Evolutionary conservation across 192 early-diverging fungal species (phyloP).

Genomic region (Mortierella antarctica): DNA sequence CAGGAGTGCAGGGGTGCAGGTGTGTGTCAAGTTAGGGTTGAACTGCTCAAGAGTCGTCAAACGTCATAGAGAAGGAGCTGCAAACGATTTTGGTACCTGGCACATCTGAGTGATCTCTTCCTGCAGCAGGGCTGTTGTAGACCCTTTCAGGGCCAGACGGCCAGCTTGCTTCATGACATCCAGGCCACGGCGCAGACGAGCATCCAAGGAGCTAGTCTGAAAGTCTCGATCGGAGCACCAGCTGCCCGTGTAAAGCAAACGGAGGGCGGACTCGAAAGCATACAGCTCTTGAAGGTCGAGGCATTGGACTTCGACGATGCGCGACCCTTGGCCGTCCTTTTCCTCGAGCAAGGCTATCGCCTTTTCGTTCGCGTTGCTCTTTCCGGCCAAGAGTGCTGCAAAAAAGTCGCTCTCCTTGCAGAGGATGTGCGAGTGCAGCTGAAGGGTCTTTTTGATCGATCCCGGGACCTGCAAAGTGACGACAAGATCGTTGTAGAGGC

Average conservation of each 20-base stretch:
- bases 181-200: constrained; percentile 44
- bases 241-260: constrained; percentile 41
- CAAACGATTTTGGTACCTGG: constrained; percentile 13
- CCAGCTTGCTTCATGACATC: constrained; percentile 42
- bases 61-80: too few relatives aligned
- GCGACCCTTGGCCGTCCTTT: constrained; percentile 13
- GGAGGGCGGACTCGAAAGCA: constrained; percentile 41
- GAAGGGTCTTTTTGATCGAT: constrained; percentile 32
- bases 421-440: constrained; percentile 34
- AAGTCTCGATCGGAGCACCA: constrained; percentile 52
- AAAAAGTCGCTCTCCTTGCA: constrained; percentile 50
- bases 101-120: constrained; percentile 51
- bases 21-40: not conserved
- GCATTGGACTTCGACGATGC: constrained; percentile 45
- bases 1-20: not conserved
- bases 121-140: constrained; percentile 36
- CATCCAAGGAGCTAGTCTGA: constrained; percentile 41
- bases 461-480: constrained; percentile 32
- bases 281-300: constrained; percentile 36
- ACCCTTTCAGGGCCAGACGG: constrained; percentile 23
- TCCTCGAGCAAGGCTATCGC: constrained; percentile 27
- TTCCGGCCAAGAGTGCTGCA: constrained; percentile 23
- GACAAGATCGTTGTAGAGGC: constrained; percentile 45
- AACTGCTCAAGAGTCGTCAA: not conserved
- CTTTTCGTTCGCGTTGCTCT: constrained; percentile 23